Evolutionary conservation across 192 early-diverging fungal genomes (phyloP).

Genomic region (Dispira parvispora): DNA sequence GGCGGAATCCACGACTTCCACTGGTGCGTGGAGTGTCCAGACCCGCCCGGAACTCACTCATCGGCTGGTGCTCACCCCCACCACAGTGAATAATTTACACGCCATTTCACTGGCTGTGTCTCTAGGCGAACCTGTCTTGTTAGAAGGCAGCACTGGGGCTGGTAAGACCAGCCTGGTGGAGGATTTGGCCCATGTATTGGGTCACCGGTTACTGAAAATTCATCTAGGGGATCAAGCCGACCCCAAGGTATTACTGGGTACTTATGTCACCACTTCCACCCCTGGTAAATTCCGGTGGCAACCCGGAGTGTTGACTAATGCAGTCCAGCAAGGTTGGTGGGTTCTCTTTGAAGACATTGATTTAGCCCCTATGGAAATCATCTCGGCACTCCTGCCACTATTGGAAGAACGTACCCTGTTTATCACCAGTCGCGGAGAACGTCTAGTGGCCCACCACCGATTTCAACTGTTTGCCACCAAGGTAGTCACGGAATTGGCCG

Average conservation of each 20-base stretch:
- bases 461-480: constrained; percentile 90
- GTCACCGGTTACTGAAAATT: constrained; percentile 72
- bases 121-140: constrained; percentile 67
- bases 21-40: constrained; percentile 7
- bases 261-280: constrained; percentile 77
- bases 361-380: constrained; percentile 82
- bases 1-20: constrained; percentile 11
- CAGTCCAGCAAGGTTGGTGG: constrained; percentile 83
- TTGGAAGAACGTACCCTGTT: constrained; percentile 81
- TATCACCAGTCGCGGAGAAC: constrained; percentile 78
- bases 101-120: constrained; percentile 73
- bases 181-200: constrained; percentile 62
- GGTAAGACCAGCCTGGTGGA: constrained; percentile 89
- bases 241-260: constrained; percentile 85
- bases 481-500: constrained; percentile 33
- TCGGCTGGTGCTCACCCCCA: constrained; percentile 56
- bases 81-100: constrained; percentile 59
- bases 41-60: constrained; percentile 14
- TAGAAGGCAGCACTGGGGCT: constrained; percentile 66
- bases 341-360: constrained; percentile 96
- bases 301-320: constrained; percentile 79
- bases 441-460: constrained; percentile 58
- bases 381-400: constrained; percentile 80
- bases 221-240: constrained; percentile 96
- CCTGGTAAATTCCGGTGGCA: constrained; percentile 95